phyloP scores from a whole-genome alignment of 2,329 filamentous ascomycete genomes.

The Fusarium pininemorale region DNA sequence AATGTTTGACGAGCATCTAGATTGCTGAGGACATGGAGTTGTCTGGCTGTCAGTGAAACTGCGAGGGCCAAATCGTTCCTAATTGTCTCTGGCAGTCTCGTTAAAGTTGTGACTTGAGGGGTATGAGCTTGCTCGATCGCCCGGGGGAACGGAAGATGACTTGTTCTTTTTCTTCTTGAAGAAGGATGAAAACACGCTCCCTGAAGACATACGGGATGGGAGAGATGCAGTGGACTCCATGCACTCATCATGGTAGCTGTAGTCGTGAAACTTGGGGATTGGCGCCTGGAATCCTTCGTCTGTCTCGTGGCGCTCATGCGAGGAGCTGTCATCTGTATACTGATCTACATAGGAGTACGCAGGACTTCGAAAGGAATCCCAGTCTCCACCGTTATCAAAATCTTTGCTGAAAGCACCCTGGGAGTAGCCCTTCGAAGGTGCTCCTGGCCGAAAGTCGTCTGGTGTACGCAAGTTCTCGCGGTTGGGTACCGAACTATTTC shows the following conservation, averaged over 20 bases:
- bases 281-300: background rate
- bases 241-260: background rate
- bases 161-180: constrained; percentile 32
- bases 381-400: constrained; percentile 16
- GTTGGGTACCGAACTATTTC: background rate
- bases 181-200: constrained; percentile 35
- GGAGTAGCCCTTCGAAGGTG: constrained; percentile 29
- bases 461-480: constrained; percentile 2
- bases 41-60: constrained; percentile 22
- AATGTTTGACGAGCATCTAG: constrained; percentile 4
- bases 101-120: constrained; percentile 18
- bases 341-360: background rate
- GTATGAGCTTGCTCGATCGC: constrained; percentile 4
- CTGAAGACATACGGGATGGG: constrained; percentile 24
- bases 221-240: constrained; percentile 21
- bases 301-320: background rate
- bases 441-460: constrained; percentile 12
- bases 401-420: constrained; percentile 39
- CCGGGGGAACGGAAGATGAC: background rate
- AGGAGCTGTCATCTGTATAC: background rate
- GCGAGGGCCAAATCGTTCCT: constrained; percentile 39
- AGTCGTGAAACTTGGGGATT: background rate
- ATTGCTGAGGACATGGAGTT: constrained; percentile 21
- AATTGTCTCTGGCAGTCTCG: constrained; percentile 39
- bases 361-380: constrained; percentile 16